Evolutionary conservation across 352 stramenopile genomes (phyloP), one percentile per base, ranked within the genome.

Genomic region (Pythium guiyangense): DNA sequence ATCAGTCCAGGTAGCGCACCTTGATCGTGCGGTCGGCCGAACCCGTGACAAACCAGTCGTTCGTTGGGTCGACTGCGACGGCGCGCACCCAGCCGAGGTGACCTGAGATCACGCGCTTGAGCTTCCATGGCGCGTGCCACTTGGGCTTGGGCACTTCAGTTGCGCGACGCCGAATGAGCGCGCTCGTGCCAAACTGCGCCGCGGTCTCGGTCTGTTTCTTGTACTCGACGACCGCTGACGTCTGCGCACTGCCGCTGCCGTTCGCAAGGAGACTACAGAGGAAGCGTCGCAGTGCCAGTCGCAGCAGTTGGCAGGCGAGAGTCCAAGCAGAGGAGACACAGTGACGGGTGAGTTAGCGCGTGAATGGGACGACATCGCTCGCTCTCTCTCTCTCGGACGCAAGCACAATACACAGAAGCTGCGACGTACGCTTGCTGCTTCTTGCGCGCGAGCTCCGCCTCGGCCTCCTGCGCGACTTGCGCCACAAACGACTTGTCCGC

Each of bases 101-200:
- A 14, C 88, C 92, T 35, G 91, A 89, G 54, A 99, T 88, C n/a
- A 99, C 96, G 43, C 94, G 93, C 56, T 96, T 93, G 62, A 99
- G 77, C 71, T 98, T 98, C 97, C 97, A 99, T 3, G 96, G 96
- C 31, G 97, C 96, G 72, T 99, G 97, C 97, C 97, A 99, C 64
- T 94, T 94, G 17, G 97, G 97, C 60, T 96, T 98, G 9, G 96
- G 96, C 51, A 99, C 96, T 54, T 92, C 81, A 6, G 80, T 87
- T 31, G 79, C 78, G 45, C 88, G 77, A 39, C 84, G 73, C 25
- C 86, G 80, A n/a, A 93, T 72, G 48, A 97, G 80, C 26, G 84
- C 75, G 37, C 66, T 79, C 35, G 60, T 71, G 14, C 77, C 66
- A 49, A 85, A 86, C 56, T 88, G 73, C 35, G 69, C 72, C 2